Base-by-base conservation (phyloP, 352 stramenopile genomes). In the Phytophthora parvispora region DNA sequence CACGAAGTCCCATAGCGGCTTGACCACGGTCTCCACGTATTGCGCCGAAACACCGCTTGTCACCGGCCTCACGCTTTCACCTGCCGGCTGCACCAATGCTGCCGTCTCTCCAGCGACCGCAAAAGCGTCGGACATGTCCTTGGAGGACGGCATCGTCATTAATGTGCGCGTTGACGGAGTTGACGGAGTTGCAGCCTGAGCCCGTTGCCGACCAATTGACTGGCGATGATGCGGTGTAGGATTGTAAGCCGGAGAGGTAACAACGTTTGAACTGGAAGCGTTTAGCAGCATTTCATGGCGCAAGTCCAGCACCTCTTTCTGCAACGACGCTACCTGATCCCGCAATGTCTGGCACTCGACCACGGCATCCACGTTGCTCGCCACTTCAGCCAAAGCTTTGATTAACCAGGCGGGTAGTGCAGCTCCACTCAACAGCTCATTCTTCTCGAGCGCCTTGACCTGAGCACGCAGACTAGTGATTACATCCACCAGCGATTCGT, bases 241-340 rank as follows among this genome's bases (percentile, higher is more conserved):
- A 13, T 74, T 91, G 67, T 75, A 91, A 3, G 54, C 48, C 1
- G 58, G 43, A 18, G 60, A 54, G 6, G 45, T n/a, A 10, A 48
- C 27, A 9, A 36, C 54, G n/a, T 50, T 60, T 7, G 28, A 72
- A 3, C 38, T 75, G 31, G 84, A 92, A 45, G 88, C 81, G 50
- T 87, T 86, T 18, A 94, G 58, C 25, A 94, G 60, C 69, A 94
- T 79, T 62, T 96, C 88, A 27, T 94, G 84, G 2, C 84, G 84
- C n/a, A 96, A 54, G 45, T 94, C 81, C 45, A 93, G 72, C 38
- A 94, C 70, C 45, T 96, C 86, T 34, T 94, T 94, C 69, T 96
- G 86, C 13, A 96, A 61, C 15, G 79, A 90, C 25, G 72, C 77
- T 10, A 96, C 85, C 48, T 96, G 87, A 29, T 95, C 86, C 16